Evolutionary conservation across 78 protist genomes (phyloP).

Genomic region (slime mould (Dictyostelium discoideum)): DNA sequence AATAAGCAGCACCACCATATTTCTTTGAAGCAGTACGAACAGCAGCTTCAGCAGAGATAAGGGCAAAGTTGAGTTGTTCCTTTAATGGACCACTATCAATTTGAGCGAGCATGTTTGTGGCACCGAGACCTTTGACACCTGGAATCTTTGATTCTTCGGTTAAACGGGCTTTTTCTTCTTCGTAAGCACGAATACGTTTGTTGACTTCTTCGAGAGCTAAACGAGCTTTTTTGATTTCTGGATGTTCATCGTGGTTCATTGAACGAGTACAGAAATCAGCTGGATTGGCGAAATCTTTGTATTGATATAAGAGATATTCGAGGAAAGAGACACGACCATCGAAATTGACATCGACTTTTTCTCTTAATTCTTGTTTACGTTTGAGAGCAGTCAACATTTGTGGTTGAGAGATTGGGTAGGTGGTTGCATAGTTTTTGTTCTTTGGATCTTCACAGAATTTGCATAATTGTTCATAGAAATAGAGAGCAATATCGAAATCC

Average conservation of each 20-base stretch:
- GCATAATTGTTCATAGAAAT: slow-evolving; percentile 83
- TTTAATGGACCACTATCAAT: slow-evolving; percentile 81
- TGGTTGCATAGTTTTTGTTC: slow-evolving; percentile 27
- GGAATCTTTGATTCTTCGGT: slow-evolving; percentile 37
- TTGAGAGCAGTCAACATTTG: slow-evolving; percentile 84
- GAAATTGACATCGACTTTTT: slow-evolving; percentile 88
- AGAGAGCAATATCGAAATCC: slow-evolving; percentile 86
- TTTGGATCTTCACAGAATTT: slow-evolving; percentile 85
- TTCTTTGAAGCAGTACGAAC: slow-evolving; percentile 87
- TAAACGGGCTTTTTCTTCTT: slow-evolving; percentile 82
- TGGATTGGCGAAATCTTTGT: slow-evolving; percentile 87
- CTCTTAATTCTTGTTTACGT: slow-evolving; percentile 86
- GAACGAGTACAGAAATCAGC: slow-evolving; percentile 88
- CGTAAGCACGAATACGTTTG: slow-evolving; percentile 87
- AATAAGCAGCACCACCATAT: slow-evolving; percentile 76
- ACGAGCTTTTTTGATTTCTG: slow-evolving; percentile 89
- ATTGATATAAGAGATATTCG: slow-evolving; percentile 86
- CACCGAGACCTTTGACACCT: slow-evolving; percentile 86
- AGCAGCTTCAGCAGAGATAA: slow-evolving; percentile 87
- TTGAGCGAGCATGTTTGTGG: slow-evolving; percentile 86
- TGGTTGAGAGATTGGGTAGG: slow-evolving; percentile 59
- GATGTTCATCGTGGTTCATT: slow-evolving; percentile 83
- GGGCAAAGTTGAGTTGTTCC: slow-evolving; percentile 82
- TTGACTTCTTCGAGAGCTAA: slow-evolving; percentile 88
- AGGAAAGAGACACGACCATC: slow-evolving; percentile 87